A percentile compares a stretch with the other conserved stretches of the same genome.
Evolutionary conservation across 2,329 filamentous ascomycete genomes (phyloP).

Genomic region (Fusarium tuaranense): DNA sequence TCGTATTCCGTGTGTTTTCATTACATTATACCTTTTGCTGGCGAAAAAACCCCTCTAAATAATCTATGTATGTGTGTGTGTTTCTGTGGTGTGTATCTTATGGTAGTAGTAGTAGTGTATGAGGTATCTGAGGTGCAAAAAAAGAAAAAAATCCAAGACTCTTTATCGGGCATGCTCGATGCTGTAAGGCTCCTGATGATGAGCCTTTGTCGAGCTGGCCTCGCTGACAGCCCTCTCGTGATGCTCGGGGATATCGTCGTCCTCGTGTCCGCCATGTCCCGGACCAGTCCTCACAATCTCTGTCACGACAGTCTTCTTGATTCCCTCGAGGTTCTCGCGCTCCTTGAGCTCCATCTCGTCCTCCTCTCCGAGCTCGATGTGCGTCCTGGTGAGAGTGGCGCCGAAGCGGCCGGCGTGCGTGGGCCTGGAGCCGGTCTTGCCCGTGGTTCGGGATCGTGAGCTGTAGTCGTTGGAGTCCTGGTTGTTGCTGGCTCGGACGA

Average conservation of each 20-base stretch:
- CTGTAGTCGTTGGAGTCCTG: slow-evolving; percentile 32
- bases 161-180: slow-evolving; percentile 36
- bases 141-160: not conserved
- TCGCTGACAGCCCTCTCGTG: slow-evolving; percentile 44
- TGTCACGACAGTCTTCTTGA: slow-evolving; percentile 40
- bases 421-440: slow-evolving; percentile 22
- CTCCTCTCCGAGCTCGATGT: slow-evolving; percentile 45
- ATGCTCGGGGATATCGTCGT: slow-evolving; percentile 39
- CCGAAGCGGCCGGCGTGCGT: slow-evolving; percentile 27
- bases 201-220: slow-evolving; percentile 39
- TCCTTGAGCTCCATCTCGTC: slow-evolving; percentile 42
- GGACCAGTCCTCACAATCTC: slow-evolving; percentile 29
- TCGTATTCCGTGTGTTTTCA: slow-evolving; percentile 22
- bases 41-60: slow-evolving; percentile 5
- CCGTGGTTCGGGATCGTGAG: slow-evolving; percentile 34
- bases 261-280: slow-evolving; percentile 5
- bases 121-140: not conserved
- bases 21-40: slow-evolving; percentile 30
- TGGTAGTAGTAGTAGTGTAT: not conserved
- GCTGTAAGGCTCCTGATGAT: slow-evolving; percentile 28
- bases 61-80: not conserved
- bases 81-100: not conserved
- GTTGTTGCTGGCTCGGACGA: slow-evolving; percentile 34
- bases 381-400: slow-evolving; percentile 30
- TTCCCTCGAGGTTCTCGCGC: slow-evolving; percentile 37